Evolutionary conservation across 768 basidiomycete genomes (phyloP), one percentile per base, ranked within the genome.

Genomic region (Lactarius hengduanensis): DNA sequence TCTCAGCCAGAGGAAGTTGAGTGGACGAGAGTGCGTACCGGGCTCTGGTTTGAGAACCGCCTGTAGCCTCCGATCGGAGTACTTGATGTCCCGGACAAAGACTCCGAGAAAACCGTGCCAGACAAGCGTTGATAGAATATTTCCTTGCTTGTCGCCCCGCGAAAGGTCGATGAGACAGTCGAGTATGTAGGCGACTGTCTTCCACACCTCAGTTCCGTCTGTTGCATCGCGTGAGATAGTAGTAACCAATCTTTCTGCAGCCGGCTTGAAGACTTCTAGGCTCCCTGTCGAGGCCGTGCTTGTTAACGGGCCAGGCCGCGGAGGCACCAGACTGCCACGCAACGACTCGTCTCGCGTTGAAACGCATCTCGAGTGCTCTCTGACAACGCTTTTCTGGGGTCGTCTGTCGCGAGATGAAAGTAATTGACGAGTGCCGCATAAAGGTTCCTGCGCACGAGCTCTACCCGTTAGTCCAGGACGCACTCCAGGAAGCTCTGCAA

Each of bases 171-270:
- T 83, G 9, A 96, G 81, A 0, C 91, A 87, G 71, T 96, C 93
- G 3, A 94, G 80, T 81, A 95, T 90, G 74, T 95, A 98, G 10
- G 96, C 92, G 18, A 98, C 86, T 2, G 95, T 96, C 77, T 93
- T 93, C 96, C 96, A 98, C 2, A 98, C 92, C 76, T 98, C 95
- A 18, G 92, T 88, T 8, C 95, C 96, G 69, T 97, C 95, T 62
- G 93, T 91, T 1, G 94, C 95, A 73, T 98, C 96, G n/a, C 93
- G 83, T 22, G 92, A 86, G 45, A 96, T 80, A 43, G 86, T 81
- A 0, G 85, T 77, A 0, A 94, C 81, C 22, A 98, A 77, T 6
- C 89, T 82, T 62, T 96, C 96, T 71, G 89, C 81, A 41, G 80
- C 80, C 6, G 81, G 77, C 71, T 88, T 89, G 74, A 98, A 77